phyloP scores from a whole-genome alignment of 306 rosid genomes.

The Inga leiocalycina region DNA sequence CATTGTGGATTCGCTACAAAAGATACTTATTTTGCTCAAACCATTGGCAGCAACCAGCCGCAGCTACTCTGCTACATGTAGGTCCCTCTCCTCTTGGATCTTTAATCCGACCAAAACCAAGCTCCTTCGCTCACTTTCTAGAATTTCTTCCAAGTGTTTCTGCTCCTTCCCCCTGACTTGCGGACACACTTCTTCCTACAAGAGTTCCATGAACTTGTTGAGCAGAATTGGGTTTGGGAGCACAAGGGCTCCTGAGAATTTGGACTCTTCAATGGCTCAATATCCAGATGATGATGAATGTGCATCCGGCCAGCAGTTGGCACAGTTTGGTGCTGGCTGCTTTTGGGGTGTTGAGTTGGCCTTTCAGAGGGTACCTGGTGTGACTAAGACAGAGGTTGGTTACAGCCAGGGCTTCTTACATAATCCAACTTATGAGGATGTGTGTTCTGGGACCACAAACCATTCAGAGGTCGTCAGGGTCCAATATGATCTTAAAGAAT shows the following conservation, averaged over 20 bases:
- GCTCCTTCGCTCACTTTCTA: conserved; percentile 40
- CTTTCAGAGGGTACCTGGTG: conserved; percentile 80
- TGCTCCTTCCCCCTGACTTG: conserved; percentile 46
- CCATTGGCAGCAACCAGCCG: conserved; percentile 38
- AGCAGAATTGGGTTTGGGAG: conserved; percentile 73
- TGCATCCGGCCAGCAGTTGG: conserved; percentile 72
- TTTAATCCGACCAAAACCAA: conserved; percentile 28
- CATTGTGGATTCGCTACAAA: conserved; percentile 13
- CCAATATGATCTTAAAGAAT: conserved; percentile 74
- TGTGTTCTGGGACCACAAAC: conserved; percentile 64
- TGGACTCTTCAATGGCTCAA: conserved; percentile 68
- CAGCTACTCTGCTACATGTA: conserved; percentile 39
- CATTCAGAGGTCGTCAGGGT: conserved; percentile 88
- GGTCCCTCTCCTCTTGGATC: conserved; percentile 31
- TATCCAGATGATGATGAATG: conserved; percentile 82
- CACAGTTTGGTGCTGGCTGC: conserved; percentile 94
- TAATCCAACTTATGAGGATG: conserved; percentile 71
- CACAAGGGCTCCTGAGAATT: conserved; percentile 42
- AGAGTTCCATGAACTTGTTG: conserved; percentile 69
- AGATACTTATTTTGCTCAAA: conserved; percentile 45
- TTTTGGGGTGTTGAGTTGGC: conserved; percentile 95
- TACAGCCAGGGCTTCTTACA: conserved; percentile 71
- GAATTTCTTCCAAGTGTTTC: conserved; percentile 18
- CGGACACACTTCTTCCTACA: conserved; percentile 35
- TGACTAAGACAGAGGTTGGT: conserved; percentile 85